Evolutionary conservation across 2,329 filamentous ascomycete species (phyloP).

Genomic region (Cladosporium sp.): DNA sequence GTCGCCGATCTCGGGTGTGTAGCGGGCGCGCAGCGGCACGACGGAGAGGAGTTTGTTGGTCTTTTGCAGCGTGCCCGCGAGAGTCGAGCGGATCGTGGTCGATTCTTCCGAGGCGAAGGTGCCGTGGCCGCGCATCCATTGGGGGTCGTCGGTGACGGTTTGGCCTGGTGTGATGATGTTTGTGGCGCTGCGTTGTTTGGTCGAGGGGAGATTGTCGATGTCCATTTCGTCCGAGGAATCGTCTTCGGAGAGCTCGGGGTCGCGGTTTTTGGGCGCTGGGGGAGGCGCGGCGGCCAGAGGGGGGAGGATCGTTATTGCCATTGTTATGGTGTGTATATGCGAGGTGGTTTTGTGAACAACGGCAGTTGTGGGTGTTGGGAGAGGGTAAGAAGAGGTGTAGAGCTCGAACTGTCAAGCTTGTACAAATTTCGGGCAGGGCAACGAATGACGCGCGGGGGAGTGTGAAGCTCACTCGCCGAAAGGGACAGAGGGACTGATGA

Average conservation of each 20-base stretch:
- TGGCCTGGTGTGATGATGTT: constrained; percentile 81
- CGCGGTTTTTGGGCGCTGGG: constrained; percentile 16
- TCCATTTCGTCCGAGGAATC: constrained; percentile 32
- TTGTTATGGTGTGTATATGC: constrained; percentile 26
- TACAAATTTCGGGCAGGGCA: no score
- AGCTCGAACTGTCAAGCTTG: no score
- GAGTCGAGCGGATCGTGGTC: constrained; percentile 75
- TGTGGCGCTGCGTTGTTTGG: constrained; percentile 27
- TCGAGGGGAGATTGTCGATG: constrained; percentile 47
- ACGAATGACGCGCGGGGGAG: background rate
- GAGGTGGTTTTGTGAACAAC: background rate
- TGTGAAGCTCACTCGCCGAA: no score
- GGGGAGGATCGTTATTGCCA: constrained; percentile 57
- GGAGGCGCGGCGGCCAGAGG: constrained; percentile 40
- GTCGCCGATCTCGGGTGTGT: constrained; percentile 94
- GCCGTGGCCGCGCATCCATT: constrained; percentile 98
- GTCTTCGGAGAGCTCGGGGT: constrained; percentile 28
- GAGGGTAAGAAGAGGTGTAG: background rate
- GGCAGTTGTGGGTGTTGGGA: no score
- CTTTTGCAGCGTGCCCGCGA: constrained; percentile 83
- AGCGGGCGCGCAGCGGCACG: constrained; percentile 81
- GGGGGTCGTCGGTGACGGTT: constrained; percentile 80
- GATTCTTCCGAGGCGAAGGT: constrained; percentile 66
- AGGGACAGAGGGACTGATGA: no score
- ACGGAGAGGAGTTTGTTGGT: constrained; percentile 97